Percentiles rank a stretch among this genome's conserved stretches.
phyloP scores from a whole-genome alignment of 1,139 yeast species.

The Zygoascus hellenicus region DNA sequence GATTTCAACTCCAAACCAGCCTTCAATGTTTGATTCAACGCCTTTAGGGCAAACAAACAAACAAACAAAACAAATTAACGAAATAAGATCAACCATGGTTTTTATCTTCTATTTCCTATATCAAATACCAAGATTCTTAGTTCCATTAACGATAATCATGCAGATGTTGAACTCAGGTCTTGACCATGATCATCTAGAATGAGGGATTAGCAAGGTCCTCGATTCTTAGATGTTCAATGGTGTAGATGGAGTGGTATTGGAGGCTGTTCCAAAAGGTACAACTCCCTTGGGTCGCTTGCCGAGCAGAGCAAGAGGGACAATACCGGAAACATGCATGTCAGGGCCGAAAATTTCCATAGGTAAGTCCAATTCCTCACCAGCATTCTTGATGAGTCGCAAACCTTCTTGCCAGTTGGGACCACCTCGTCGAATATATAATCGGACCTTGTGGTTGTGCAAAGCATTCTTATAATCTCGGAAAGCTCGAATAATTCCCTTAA shows the following conservation, averaged over 20 bases:
- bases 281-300: slow-evolving; percentile 39
- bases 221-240: slow-evolving; percentile 26
- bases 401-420: slow-evolving; percentile 49
- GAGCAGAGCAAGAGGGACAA: slow-evolving; percentile 39
- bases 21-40: too few relatives aligned
- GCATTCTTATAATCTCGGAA: slow-evolving; percentile 38
- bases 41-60: too few relatives aligned
- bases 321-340: slow-evolving; percentile 46
- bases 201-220: too few relatives aligned
- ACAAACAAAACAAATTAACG: too few relatives aligned
- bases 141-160: too few relatives aligned
- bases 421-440: slow-evolving; percentile 42
- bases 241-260: slow-evolving; percentile 31
- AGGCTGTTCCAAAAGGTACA: slow-evolving; percentile 34
- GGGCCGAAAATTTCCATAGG: slow-evolving; percentile 47
- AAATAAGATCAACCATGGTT: too few relatives aligned
- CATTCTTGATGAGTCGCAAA: slow-evolving; percentile 39
- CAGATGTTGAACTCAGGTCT: too few relatives aligned
- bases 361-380: slow-evolving; percentile 42
- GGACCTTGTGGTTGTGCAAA: slow-evolving; percentile 39
- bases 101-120: too few relatives aligned
- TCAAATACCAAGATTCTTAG: too few relatives aligned
- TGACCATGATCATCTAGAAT: too few relatives aligned
- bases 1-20: too few relatives aligned
- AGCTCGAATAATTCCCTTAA: slow-evolving; percentile 45